Evolutionary conservation across 139 green algal species (phyloP).

Genomic region (Axilococcus clingmanii): DNA sequence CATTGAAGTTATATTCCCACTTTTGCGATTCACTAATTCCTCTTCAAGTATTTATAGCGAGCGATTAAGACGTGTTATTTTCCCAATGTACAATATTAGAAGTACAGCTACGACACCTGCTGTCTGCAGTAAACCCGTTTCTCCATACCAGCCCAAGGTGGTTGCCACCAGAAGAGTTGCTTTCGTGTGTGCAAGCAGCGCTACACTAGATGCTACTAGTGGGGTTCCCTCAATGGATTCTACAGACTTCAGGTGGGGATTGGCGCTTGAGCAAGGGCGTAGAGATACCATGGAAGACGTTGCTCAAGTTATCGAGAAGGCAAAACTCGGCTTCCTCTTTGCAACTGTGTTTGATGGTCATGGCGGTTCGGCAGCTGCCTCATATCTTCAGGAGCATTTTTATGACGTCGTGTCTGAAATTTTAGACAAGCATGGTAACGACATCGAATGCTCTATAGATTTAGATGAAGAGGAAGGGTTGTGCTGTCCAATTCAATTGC

Average conservation of each 20-base stretch:
- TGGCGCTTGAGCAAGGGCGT: constrained; percentile 36
- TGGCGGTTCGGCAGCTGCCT: constrained; percentile 36
- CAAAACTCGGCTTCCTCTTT: constrained; percentile 36
- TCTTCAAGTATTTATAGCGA: no score
- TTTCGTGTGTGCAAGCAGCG: no score
- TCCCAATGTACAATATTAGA: background rate
- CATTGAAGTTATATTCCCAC: no score
- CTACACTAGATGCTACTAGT: no score
- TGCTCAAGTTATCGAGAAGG: constrained; percentile 21
- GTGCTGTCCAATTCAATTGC: constrained; percentile 24
- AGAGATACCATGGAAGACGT: constrained; percentile 59
- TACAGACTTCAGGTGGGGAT: constrained; percentile 22
- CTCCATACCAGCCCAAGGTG: background rate
- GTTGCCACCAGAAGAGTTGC: no score
- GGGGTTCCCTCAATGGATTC: no score
- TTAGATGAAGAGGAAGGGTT: constrained; percentile 14
- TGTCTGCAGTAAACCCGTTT: no score
- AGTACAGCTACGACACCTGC: background rate
- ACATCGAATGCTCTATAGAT: constrained; percentile 2
- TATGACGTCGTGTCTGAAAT: constrained; percentile 24
- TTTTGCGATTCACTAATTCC: no score
- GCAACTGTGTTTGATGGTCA: constrained; percentile 65
- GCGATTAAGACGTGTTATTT: no score
- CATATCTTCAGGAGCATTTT: constrained; percentile 53
- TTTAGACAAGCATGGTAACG: constrained; percentile 19